A percentile compares a stretch with the other conserved stretches of the same genome.
Evolutionary conservation across 208 protist species (phyloP).

Genomic region (Trypanosoma platydactyli): DNA sequence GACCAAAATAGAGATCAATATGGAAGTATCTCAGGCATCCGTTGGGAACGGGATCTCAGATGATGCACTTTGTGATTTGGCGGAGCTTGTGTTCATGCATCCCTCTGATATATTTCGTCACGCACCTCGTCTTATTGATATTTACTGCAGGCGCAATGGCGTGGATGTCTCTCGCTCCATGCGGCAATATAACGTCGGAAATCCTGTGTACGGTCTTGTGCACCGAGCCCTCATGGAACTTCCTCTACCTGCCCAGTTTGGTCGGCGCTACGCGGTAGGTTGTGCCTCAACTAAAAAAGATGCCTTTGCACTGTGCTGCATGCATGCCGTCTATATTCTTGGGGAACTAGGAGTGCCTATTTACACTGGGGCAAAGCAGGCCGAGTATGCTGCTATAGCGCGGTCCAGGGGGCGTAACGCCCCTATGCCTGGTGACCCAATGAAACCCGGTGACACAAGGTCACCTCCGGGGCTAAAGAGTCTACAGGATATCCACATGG

Average conservation of each 20-base stretch:
- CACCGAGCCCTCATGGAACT: conserved; percentile 79
- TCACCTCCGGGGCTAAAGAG: conserved; percentile 59
- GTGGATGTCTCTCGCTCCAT: conserved; percentile 57
- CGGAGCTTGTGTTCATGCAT: conserved; percentile 50
- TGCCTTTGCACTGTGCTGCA: conserved; percentile 55
- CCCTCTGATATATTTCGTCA: conserved; percentile 41
- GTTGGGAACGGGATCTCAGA: conserved; percentile 34
- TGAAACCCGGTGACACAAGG: conserved; percentile 33
- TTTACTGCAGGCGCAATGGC: conserved; percentile 44
- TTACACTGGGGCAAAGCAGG: conserved; percentile 46
- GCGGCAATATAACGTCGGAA: conserved; percentile 63
- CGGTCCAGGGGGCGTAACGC: conserved; percentile 28
- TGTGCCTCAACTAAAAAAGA: conserved; percentile 56
- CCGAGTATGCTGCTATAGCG: conserved; percentile 37
- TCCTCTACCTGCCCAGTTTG: conserved; percentile 53
- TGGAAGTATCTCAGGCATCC: background rate
- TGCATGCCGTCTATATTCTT: conserved; percentile 57
- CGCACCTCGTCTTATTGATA: conserved; percentile 30
- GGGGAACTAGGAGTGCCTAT: conserved; percentile 60
- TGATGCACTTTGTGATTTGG: conserved; percentile 75
- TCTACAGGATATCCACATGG: conserved; percentile 21
- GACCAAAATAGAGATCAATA: background rate
- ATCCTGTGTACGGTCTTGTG: conserved; percentile 43
- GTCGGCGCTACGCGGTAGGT: conserved; percentile 63
- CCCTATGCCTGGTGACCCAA: conserved; percentile 32